These are phyloP conservation scores for Tephrocybe sp. DNA, from an alignment of 768 basidiomycete genomes.

Conservation along the genomic window DNA sequence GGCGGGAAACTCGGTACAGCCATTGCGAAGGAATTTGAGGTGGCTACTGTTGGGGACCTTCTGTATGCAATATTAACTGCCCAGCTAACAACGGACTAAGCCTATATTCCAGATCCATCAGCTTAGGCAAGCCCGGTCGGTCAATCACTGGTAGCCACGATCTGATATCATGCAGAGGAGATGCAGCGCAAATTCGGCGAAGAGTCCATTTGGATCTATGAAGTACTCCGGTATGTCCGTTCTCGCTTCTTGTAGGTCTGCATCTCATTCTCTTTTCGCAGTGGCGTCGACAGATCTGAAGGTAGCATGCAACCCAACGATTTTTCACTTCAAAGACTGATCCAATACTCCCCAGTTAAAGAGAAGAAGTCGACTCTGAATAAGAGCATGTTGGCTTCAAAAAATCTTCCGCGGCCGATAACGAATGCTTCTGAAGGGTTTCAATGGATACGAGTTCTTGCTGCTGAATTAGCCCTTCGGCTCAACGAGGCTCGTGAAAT, in stretches of 20 bases:
- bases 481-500: constrained; percentile 78
- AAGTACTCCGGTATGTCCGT: constrained; percentile 71
- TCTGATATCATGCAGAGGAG: constrained; percentile 49
- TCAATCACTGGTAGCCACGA: not conserved
- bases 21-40: constrained; percentile 86
- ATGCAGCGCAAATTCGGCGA: constrained; percentile 83
- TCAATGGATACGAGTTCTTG: constrained; percentile 90
- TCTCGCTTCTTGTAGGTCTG: not conserved
- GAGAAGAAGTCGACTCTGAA: constrained; percentile 78
- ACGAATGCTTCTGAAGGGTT: constrained; percentile 72
- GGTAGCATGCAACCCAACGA: constrained; percentile 47
- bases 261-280: constrained; percentile 25
- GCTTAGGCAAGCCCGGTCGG: constrained; percentile 46
- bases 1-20: constrained; percentile 94
- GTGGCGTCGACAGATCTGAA: constrained; percentile 88
- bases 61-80: constrained; percentile 54
- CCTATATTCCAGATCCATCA: constrained; percentile 43
- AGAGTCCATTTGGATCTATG: constrained; percentile 87
- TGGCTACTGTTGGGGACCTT: constrained; percentile 86
- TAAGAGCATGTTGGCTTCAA: constrained; percentile 97
- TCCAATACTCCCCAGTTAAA: constrained; percentile 57
- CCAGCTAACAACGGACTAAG: not conserved
- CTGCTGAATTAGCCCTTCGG: constrained; percentile 85
- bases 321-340: constrained; percentile 3
- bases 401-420: constrained; percentile 84